Evolutionary conservation across 1,284 basidiomycete genomes (phyloP).

Genomic region (Fomitopsis pinicola): DNA sequence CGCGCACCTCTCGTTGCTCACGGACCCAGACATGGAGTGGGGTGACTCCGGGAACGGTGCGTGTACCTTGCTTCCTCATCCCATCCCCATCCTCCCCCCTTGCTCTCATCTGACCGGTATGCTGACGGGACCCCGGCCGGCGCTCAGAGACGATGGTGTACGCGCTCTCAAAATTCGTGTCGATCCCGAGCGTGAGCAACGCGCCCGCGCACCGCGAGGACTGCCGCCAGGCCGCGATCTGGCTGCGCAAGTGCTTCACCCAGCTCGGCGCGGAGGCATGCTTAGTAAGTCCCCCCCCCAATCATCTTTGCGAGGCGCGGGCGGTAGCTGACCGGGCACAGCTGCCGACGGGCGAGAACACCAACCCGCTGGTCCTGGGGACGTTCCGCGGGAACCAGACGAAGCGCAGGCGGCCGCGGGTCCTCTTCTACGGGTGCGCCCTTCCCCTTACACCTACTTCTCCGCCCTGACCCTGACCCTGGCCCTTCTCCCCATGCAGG

Average conservation of each 20-base stretch:
- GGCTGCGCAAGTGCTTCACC: constrained; percentile 81
- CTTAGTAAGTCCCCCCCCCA: constrained; percentile 51
- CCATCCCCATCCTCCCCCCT: neutral
- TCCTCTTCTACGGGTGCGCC: constrained; percentile 82
- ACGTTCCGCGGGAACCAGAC: constrained; percentile 71
- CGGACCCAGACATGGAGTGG: neutral
- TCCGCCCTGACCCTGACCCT: neutral
- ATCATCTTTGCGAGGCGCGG: neutral
- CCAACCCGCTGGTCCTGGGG: constrained; percentile 83
- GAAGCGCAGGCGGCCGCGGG: constrained; percentile 55
- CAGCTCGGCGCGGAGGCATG: constrained; percentile 81
- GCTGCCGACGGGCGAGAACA: constrained; percentile 61
- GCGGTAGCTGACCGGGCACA: constrained; percentile 23
- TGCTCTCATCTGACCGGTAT: neutral
- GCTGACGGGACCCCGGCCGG: neutral
- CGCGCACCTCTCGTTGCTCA: constrained; percentile 1
- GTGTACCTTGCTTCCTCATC: neutral
- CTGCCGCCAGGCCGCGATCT: constrained; percentile 88
- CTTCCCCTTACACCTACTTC: neutral
- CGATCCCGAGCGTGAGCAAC: constrained; percentile 83
- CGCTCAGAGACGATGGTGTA: constrained; percentile 57
- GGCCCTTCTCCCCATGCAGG: constrained; percentile 29
- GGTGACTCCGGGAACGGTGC: constrained; percentile 18
- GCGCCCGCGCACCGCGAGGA: constrained; percentile 72
- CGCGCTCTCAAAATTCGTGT: constrained; percentile 83